These are phyloP conservation scores for Canavalia gladiata DNA, from an alignment of 306 rosid species.

Conservation along the genomic window DNA sequence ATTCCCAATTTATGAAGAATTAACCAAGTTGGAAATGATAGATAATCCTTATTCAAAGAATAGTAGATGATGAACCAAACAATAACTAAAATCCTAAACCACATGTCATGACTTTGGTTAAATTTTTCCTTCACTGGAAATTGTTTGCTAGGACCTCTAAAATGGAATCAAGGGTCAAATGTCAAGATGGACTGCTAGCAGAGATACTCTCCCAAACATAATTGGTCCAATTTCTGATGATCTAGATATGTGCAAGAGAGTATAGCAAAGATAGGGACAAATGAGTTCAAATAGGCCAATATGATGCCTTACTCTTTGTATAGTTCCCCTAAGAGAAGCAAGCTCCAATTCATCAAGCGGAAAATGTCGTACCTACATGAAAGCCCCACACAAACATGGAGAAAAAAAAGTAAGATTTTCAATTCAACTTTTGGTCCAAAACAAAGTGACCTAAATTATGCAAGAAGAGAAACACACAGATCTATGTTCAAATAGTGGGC, in stretches of 20 bases:
- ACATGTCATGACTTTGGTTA: neutral
- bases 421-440: conserved; percentile 8
- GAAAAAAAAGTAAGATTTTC: conserved; percentile 30
- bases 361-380: conserved; percentile 79
- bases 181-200: neutral
- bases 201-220: neutral
- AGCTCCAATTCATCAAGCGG: conserved; percentile 98
- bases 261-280: conserved; percentile 24
- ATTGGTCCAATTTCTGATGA: neutral
- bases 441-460: conserved; percentile 23
- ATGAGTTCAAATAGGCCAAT: conserved; percentile 20
- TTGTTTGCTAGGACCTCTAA: neutral
- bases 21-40: conserved; percentile 19
- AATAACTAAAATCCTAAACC: conserved; percentile 13
- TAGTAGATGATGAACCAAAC: conserved; percentile 10
- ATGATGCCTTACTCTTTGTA: conserved; percentile 77
- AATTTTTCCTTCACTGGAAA: neutral
- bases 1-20: neutral
- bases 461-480: conserved; percentile 39
- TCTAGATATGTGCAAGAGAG: conserved; percentile 5
- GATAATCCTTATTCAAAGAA: conserved; percentile 5
- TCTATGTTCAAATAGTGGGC: conserved; percentile 42
- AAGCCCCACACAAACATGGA: conserved; percentile 36
- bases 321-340: conserved; percentile 91
- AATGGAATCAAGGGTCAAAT: conserved; percentile 18